phyloP scores from a whole-genome alignment of 306 rosid genomes.

The Dryas alaskensis region DNA sequence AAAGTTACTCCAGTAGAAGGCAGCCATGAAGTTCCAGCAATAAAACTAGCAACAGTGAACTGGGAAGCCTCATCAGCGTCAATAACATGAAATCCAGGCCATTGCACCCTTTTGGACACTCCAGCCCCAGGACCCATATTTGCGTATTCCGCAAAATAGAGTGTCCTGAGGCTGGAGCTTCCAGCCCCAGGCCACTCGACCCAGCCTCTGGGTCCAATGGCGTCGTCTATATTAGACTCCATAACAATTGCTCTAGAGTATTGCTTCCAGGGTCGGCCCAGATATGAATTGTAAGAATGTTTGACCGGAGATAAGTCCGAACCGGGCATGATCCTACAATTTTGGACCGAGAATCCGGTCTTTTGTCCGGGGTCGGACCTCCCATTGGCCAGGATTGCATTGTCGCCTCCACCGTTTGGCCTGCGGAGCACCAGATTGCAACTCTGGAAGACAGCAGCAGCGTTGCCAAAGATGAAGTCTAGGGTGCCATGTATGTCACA shows the following conservation, averaged over 20 bases:
- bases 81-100: conserved; percentile 47
- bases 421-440: conserved; percentile 37
- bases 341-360: conserved; percentile 52
- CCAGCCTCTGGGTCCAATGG: conserved; percentile 35
- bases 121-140: conserved; percentile 44
- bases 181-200: conserved; percentile 44
- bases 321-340: conserved; percentile 27
- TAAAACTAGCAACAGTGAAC: conserved; percentile 39
- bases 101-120: conserved; percentile 29
- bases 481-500: conserved; percentile 51
- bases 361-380: conserved; percentile 45
- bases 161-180: conserved; percentile 18
- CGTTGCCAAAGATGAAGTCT: conserved; percentile 58
- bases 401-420: conserved; percentile 15
- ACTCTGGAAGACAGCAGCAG: conserved; percentile 45
- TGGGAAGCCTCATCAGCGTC: conserved; percentile 28
- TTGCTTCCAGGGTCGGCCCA: conserved; percentile 56
- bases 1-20: conserved; percentile 41
- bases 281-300: conserved; percentile 24
- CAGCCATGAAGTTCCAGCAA: conserved; percentile 50
- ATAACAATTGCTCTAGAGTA: conserved; percentile 46
- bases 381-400: conserved; percentile 42
- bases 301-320: conserved; percentile 32
- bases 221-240: conserved; percentile 36
- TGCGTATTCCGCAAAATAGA: conserved; percentile 46